Percentiles rank a stretch among this genome's conserved stretches.
Evolutionary conservation across 495 filamentous ascomycete genomes (phyloP).

Genomic region (Lasiosphaeria miniovina): DNA sequence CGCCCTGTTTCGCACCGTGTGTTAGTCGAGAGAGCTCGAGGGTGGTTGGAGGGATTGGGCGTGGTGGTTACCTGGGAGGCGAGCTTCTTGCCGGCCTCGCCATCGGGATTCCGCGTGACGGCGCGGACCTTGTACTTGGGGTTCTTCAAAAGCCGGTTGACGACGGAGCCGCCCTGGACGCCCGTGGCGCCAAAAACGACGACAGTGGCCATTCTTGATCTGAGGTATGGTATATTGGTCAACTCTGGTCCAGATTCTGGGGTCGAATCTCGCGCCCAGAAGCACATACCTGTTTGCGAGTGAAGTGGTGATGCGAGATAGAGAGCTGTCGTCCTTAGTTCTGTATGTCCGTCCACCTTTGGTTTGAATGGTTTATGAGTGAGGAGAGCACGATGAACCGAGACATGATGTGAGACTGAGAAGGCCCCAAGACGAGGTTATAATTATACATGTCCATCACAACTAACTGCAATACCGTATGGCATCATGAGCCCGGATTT

Average conservation of each 20-base stretch:
- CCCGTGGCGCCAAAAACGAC: slow-evolving; percentile 22
- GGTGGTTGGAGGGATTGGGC: neutral
- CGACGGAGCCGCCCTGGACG: slow-evolving; percentile 21
- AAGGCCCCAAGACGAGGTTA: too few species aligned
- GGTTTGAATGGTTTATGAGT: too few species aligned
- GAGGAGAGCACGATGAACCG: too few species aligned
- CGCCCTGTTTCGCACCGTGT: slow-evolving; percentile 1
- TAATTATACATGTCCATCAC: too few species aligned
- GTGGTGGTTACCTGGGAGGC: slow-evolving; percentile 6
- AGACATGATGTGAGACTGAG: too few species aligned
- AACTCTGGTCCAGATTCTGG: neutral
- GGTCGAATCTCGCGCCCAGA: neutral
- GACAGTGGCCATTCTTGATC: slow-evolving; percentile 10
- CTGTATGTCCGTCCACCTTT: too few species aligned
- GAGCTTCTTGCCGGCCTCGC: slow-evolving; percentile 16
- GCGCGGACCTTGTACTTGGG: slow-evolving; percentile 20
- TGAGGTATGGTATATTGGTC: neutral
- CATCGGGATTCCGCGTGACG: slow-evolving; percentile 18
- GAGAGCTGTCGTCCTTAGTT: too few species aligned
- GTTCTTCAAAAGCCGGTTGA: slow-evolving; percentile 14
- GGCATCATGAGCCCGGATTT: too few species aligned
- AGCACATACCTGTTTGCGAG: too few species aligned
- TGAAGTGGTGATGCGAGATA: too few species aligned
- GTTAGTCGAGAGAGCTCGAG: neutral
- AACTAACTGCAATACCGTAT: too few species aligned